A percentile compares a stretch with the other conserved stretches of the same genome.
These are phyloP conservation scores for Fallopia convolvulus DNA, from an alignment of 148 eudicot species.

Conservation along the genomic window DNA sequence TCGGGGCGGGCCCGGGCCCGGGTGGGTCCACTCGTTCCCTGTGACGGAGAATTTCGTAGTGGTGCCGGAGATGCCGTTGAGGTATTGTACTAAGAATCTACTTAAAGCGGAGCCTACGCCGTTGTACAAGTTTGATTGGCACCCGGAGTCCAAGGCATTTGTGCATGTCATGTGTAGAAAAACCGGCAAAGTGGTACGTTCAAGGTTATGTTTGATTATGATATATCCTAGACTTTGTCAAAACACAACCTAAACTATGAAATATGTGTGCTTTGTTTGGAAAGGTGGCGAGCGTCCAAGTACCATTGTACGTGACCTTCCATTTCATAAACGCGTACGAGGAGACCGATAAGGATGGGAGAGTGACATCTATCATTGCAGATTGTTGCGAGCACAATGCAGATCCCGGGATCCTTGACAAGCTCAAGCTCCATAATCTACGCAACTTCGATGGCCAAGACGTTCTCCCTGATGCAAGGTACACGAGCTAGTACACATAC, in stretches of 20 bases:
- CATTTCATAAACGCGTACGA: conserved; percentile 98
- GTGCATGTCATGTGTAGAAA: conserved; percentile 91
- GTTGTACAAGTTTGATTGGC: conserved; percentile 89
- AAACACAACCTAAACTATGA: background rate
- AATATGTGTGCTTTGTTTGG: background rate
- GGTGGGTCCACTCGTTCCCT: conserved; percentile 98
- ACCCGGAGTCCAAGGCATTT: conserved; percentile 73
- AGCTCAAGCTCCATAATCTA: conserved; percentile 58
- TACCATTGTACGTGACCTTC: conserved; percentile 84
- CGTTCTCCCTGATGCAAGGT: conserved; percentile 91
- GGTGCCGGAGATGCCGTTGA: conserved; percentile 94
- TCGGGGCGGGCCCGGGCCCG: conserved; percentile 76
- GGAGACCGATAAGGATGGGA: conserved; percentile 73
- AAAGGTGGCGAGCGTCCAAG: conserved; percentile 94
- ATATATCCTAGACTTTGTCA: background rate
- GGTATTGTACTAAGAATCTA: conserved; percentile 73
- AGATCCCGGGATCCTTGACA: conserved; percentile 75
- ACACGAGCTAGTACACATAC: background rate
- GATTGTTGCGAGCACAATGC: conserved; percentile 96
- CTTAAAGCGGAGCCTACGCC: conserved; percentile 87
- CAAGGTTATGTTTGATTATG: background rate
- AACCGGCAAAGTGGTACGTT: conserved; percentile 73
- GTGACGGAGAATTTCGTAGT: conserved; percentile 82
- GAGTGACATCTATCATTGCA: conserved; percentile 58
- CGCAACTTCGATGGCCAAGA: conserved; percentile 58